phyloP scores from a whole-genome alignment of 768 basidiomycete species.

The Lentinula aciculospora region DNA sequence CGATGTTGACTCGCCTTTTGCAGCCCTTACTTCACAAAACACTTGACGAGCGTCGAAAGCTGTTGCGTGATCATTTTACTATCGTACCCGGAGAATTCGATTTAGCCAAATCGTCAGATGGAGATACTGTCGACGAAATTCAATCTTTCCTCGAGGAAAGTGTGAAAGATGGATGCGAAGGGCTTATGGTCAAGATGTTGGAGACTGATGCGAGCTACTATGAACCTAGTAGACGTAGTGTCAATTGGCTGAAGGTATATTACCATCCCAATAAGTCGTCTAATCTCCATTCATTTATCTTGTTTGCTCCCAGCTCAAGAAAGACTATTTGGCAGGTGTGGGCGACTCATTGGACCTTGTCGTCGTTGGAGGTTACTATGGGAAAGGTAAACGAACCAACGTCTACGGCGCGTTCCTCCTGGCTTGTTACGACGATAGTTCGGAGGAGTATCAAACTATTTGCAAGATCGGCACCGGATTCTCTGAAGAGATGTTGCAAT shows the following conservation, averaged over 20 bases:
- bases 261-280: not conserved
- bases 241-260: constrained; percentile 98
- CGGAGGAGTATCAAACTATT: constrained; percentile 93
- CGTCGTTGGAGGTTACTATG: constrained; percentile 96
- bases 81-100: constrained; percentile 85
- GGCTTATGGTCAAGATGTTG: constrained; percentile 99
- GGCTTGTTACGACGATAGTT: constrained; percentile 92
- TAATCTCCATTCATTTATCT: not conserved
- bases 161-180: constrained; percentile 98
- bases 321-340: constrained; percentile 94
- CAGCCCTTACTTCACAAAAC: constrained; percentile 82
- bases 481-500: constrained; percentile 82
- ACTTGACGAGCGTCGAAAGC: constrained; percentile 67
- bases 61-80: constrained; percentile 77
- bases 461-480: constrained; percentile 99
- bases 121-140: constrained; percentile 88
- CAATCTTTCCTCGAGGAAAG: constrained; percentile 92
- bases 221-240: constrained; percentile 90
- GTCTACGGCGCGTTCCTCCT: constrained; percentile 98
- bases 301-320: constrained; percentile 69
- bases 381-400: constrained; percentile 95
- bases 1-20: not conserved
- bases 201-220: constrained; percentile 89
- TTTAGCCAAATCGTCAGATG: constrained; percentile 89
- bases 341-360: constrained; percentile 97